Conservation (phyloP, 2,329 filamentous ascomycete species). For the Coniochaeta sp. region DNA sequence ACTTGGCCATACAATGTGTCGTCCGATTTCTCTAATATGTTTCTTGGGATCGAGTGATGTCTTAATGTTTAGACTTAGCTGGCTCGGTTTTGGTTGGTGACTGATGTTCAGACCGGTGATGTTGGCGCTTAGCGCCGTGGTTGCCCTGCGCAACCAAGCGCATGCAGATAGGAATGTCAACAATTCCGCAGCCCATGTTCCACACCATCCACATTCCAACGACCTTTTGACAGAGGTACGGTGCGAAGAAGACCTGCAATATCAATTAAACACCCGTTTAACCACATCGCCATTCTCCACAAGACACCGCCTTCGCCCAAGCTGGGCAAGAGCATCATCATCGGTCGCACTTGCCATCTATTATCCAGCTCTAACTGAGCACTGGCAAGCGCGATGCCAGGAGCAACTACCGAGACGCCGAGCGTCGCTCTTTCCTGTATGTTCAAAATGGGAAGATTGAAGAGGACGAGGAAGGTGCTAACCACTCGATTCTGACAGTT, state of each 20-base stretch:
- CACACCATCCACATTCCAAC: constrained; percentile 3
- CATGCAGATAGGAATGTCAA: not conserved
- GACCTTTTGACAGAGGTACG: not conserved
- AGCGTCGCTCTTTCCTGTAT: constrained; percentile 20
- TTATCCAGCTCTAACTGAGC: not conserved
- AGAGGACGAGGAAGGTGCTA: not conserved
- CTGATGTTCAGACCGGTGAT: too few species aligned
- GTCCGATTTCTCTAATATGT: too few species aligned
- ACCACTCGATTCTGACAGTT: constrained; percentile 44
- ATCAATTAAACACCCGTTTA: not conserved
- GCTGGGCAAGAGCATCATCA: not conserved
- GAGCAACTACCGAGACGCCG: constrained; percentile 15
- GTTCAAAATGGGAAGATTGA: not conserved
- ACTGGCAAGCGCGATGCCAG: constrained; percentile 14
- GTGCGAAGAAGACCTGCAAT: not conserved
- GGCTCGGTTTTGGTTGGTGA: too few species aligned
- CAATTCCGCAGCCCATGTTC: constrained; percentile 1
- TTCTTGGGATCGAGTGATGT: too few species aligned
- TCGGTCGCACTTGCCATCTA: not conserved
- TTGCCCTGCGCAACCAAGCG: not conserved
- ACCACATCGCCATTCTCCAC: not conserved
- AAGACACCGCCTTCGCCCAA: not conserved
- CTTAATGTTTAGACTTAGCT: too few species aligned
- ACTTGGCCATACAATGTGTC: too few species aligned
- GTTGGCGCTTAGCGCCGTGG: not conserved